Evolutionary conservation across 1,139 yeast species (phyloP).

Genomic region (Kodamaea sp.): DNA sequence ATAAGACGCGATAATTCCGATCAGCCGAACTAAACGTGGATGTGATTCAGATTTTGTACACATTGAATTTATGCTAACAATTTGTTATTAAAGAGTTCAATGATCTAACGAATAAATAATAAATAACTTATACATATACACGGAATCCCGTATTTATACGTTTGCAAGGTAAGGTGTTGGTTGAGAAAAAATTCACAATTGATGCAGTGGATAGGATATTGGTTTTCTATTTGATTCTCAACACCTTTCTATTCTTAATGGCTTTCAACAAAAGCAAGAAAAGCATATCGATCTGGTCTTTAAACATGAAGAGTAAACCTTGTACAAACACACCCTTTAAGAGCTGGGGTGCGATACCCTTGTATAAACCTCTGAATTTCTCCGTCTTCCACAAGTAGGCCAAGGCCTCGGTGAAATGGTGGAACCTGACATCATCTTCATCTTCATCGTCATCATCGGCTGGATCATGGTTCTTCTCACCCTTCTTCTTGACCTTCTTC

Average conservation of each 20-base stretch:
- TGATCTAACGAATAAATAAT: not conserved
- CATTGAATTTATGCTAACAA: too few relatives aligned
- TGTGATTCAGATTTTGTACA: too few relatives aligned
- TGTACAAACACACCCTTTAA: constrained; percentile 83
- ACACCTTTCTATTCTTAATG: constrained; percentile 7
- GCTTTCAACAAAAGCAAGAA: constrained; percentile 39
- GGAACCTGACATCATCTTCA: constrained; percentile 40
- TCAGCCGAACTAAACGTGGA: too few relatives aligned
- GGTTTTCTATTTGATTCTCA: constrained; percentile 1
- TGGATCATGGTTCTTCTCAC: constrained; percentile 14
- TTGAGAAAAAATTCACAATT: not conserved
- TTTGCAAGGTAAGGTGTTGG: not conserved
- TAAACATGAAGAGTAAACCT: constrained; percentile 81
- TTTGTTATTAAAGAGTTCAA: too few relatives aligned
- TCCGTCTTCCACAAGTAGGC: constrained; percentile 49
- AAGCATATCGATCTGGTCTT: constrained; percentile 61
- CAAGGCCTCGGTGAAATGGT: constrained; percentile 56
- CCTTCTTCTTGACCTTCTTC: constrained; percentile 39
- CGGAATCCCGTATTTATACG: too few relatives aligned
- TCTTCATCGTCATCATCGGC: constrained; percentile 27
- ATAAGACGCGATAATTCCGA: too few relatives aligned
- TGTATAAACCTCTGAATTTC: constrained; percentile 62
- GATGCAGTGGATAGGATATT: not conserved
- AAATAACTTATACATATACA: too few relatives aligned
- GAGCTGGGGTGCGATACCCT: constrained; percentile 80